These are phyloP conservation scores for Cladophialophora yegresii DNA, from an alignment of 2,329 filamentous ascomycete genomes.

Conservation along the genomic window DNA sequence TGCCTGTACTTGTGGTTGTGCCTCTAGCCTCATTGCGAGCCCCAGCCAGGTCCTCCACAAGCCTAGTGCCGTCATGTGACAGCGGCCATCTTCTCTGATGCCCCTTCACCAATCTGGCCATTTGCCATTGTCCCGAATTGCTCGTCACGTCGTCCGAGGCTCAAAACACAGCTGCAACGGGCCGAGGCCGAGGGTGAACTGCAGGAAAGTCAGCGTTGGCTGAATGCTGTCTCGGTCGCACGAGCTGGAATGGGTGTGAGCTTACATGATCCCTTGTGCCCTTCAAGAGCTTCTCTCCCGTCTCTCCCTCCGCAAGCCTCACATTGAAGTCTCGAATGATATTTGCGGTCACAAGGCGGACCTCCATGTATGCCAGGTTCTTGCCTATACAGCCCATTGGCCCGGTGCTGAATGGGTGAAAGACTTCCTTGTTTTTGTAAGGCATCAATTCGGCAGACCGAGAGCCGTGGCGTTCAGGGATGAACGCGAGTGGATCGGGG, in stretches of 20 bases:
- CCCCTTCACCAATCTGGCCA: background rate
- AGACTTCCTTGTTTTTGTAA: slow-evolving; percentile 38
- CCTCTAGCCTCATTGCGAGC: background rate
- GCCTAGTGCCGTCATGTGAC: no score
- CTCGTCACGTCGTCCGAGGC: slow-evolving; percentile 8
- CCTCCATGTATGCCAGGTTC: slow-evolving; percentile 39
- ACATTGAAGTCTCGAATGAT: slow-evolving; percentile 38
- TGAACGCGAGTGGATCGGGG: slow-evolving; percentile 35
- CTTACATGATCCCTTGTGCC: slow-evolving; percentile 31
- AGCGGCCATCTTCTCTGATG: background rate
- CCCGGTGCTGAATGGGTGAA: slow-evolving; percentile 41
- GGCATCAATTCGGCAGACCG: slow-evolving; percentile 40
- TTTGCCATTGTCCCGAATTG: background rate
- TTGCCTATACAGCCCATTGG: slow-evolving; percentile 40
- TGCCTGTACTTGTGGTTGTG: background rate
- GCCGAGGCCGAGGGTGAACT: slow-evolving; percentile 21
- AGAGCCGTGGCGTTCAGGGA: slow-evolving; percentile 45
- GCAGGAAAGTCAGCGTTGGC: background rate
- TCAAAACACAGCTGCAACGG: slow-evolving; percentile 20
- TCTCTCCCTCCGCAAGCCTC: slow-evolving; percentile 37
- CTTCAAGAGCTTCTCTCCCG: slow-evolving; percentile 25
- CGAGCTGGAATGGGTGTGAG: slow-evolving; percentile 21
- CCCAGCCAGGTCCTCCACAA: no score
- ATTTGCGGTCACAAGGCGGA: slow-evolving; percentile 34
- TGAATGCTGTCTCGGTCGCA: background rate